These are phyloP conservation scores for Eucalyptus lansdowneana DNA, from an alignment of 345 rosid genomes.

Conservation along the genomic window DNA sequence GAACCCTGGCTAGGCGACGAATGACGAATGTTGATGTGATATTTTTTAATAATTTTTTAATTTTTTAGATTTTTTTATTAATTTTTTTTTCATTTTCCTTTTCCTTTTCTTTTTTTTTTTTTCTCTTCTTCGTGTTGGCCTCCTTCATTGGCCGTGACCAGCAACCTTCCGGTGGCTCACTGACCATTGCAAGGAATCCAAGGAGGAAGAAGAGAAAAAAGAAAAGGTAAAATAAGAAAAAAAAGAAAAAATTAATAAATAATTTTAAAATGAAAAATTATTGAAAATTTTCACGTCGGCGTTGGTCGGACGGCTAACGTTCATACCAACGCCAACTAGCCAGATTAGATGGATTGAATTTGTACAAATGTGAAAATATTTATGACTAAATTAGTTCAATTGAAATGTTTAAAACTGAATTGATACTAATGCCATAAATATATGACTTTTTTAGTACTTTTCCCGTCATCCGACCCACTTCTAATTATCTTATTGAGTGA, in stretches of 20 bases:
- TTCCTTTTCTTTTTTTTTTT: no score
- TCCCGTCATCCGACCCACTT: accelerated
- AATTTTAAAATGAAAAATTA: accelerated
- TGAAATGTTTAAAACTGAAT: accelerated
- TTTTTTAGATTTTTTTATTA: no score
- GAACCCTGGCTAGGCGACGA: accelerated
- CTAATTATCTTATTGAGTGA: no score
- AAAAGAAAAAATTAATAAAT: accelerated
- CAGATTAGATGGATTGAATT: accelerated
- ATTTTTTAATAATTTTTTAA: no score
- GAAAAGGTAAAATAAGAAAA: accelerated
- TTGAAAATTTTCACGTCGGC: accelerated
- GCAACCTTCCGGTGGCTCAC: accelerated
- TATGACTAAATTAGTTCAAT: accelerated
- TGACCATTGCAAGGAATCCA: accelerated
- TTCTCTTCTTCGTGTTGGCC: no score
- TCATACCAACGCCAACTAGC: accelerated
- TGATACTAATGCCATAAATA: accelerated
- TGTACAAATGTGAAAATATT: accelerated
- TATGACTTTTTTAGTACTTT: accelerated
- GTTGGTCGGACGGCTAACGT: no score
- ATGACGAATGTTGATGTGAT: accelerated
- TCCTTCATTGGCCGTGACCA: accelerated
- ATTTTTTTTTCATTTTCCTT: no score
- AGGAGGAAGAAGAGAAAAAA: no score